Evolutionary conservation across 2,329 filamentous ascomycete species (phyloP), one percentile per base, ranked within the genome.

Genomic region (Coniochaeta sp.): DNA sequence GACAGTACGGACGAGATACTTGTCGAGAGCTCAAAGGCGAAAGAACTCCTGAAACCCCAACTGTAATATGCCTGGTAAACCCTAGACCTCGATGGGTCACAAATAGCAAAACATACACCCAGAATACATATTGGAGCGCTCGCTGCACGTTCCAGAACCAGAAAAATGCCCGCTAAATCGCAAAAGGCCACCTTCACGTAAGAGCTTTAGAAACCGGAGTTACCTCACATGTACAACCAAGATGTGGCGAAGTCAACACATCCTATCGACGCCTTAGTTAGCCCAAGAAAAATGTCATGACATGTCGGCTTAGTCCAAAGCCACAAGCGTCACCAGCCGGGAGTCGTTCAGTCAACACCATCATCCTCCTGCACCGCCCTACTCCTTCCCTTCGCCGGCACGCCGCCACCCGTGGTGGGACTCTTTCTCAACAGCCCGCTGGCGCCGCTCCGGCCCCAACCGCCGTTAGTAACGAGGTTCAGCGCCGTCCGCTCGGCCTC

Each of bases 401-500:
- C 34, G 14, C 34, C 47, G 6, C 28, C 34, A 6, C 30, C 30
- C 17, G 54, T 38, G 7, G 14, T 7, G 5, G n/a, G 17, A 34
- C 54, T 59, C 57, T 70, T 71, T 55, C 69, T 64, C 28, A 73
- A 58, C 50, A 74, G 54, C 8, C 72, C 72, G 38, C 70, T 73
- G 0, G 69, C 72, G 26, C 70, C 72, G 54, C 66, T 72, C 30
- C 66, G 67, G 1, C 71, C 73, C 74, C 74, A 76, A 1, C 70
- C 68, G 16, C 72, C 71, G 47, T 75, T 75, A 14, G 72, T 74
- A 4, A 74, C 73, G 4, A 75, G 65, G 34, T 68, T 64, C 57
- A 68, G 44, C 10, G 66, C 64, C 19, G 60, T 58, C 38, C 61
- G 26, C 55, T 65, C 65, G 17, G 62, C 63, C 32, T 65, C 62